Evolutionary conservation across 305 asterid species (phyloP), one percentile per base, ranked within the genome.

Genomic region (Fraxinus floribunda): DNA sequence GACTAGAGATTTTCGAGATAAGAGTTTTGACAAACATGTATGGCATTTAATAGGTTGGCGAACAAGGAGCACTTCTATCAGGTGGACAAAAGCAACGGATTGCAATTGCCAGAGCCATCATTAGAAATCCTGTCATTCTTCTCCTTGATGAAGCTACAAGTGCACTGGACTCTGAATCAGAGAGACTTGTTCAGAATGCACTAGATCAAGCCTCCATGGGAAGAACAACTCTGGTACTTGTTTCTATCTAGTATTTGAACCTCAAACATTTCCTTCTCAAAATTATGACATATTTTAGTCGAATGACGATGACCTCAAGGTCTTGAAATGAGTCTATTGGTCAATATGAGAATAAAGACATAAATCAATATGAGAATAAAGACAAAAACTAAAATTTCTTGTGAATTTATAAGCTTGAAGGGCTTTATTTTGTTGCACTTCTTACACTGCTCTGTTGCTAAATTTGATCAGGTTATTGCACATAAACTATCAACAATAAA

Each of bases 31-130:
- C n/a, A 24, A 29, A 26, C 35, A n/a, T 66, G n/a, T 83, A 18
- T 11, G 24, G 35, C 44, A 34, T 80, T 32, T 64, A 34, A 60
- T 16, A 94, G 98, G 84, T 94, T 84, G 98, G 98, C 32, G 98
- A 95, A 87, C 80, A 97, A 87, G 98, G 98, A 77, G 92, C 95
- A 49, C 80, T 92, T 64, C 82, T 95, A 26, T 93, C 97, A 1
- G 98, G 98, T 13, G 98, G 98, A 7, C 98, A 95, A 76, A 95
- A 95, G 84, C 98, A 95, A 80, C 83, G 98, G 81, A 91, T 95
- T 16, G 95, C 98, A 0, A 95, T 95, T 76, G 97, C 98, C 7
- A 86, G 98, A 88, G 98, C 98, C 82, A 86, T 93, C 34, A 82
- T 95, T 35, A 87, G 93, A 79, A 93, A 95, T 75, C 95, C 98